Evolutionary conservation across 495 filamentous ascomycete species (phyloP), one percentile per base, ranked within the genome.

Genomic region (Sabuloglossum arenarium): DNA sequence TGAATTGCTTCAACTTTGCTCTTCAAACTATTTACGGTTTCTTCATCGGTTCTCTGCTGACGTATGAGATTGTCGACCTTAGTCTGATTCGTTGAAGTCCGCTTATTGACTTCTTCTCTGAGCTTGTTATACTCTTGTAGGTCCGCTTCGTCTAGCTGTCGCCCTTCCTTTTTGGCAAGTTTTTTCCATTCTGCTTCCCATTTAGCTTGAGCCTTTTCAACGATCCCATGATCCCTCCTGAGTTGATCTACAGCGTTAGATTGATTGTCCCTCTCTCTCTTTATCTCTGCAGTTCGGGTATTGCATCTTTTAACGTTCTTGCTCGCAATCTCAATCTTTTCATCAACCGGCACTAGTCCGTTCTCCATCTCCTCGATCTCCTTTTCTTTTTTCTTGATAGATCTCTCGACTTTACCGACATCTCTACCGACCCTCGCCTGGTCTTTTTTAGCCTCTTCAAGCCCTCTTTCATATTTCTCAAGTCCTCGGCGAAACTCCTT

Each of bases 401-500:
- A 75, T 61, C 82, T 81, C 67, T 97, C 89, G 45, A 82, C 76
- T 63, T 86, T 93, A 57, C 71, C 73, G 12, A 94, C 86, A 56
- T 91, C 85, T 39, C 80, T 78, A n/a, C 74, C 76, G 19, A 86
- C 82, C 55, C 82, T 79, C 0, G 85, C 78, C 56, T 96, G 86
- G 24, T 89, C 85, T 58, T 79, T 81, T 62, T 86, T 86, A n/a
- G 93, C 88, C 23, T 85, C 80, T 51, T 94, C 87, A 10, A 96
- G 76, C 55, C 77, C 80, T 61, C 75, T 76, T 53, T 95, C 84
- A 57, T 86, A 94, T 58, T 87, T 82, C 60, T 93, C 85, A 3
- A 95, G 82, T 11, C 82, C 84, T 21, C 91, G 84, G 32, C 85
- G 79, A 65, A 86, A 88, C 66, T 96, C 91, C 66, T 94, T 96